Evolutionary conservation across 2,329 filamentous ascomycete species (phyloP), one percentile per base, ranked within the genome.

Genomic region (Shiraia sp.): DNA sequence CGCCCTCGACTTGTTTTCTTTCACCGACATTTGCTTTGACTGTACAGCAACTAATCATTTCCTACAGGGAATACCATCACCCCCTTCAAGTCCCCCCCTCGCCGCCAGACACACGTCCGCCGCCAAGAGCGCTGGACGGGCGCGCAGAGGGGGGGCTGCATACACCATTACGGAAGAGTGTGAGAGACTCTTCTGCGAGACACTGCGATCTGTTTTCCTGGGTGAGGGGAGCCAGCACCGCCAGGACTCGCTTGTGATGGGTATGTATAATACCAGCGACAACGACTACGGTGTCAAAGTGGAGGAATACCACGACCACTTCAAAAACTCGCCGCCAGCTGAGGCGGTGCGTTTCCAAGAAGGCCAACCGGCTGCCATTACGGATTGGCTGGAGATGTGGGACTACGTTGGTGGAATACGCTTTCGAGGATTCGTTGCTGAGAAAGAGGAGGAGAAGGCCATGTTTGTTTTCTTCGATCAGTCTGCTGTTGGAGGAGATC

Each of bases 121-220:
- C 75, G 61, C 65, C 46, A 79, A 86, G 75, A 57, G 47, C 19
- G 8, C 19, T 55, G 57, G 60, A 55, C 55, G 55, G 66, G 73
- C 72, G 71, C 69, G 72, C 63, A 76, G 72, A 86, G 87, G 87
- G 88, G 90, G 90, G 90, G 90, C 90, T 86, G 85, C 89, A 87
- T 84, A 88, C 76, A 85, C 86, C 79, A 95, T 96, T 81, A 90
- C 87, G 88, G 90, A 87, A 90, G 90, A 96, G 89, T 95, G 91
- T 96, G 91, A 96, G 90, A 96, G 91, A 81, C 92, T 96, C 86
- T 95, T 96, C 83, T 96, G 91, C 78, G 90, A 92, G 86, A 86
- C 85, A 81, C 88, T 96, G 85, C 87, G 83, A 77, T 78, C 85
- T 78, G 87, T 88, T 79, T 96, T 96, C 84, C 88, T 87, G 81